These are phyloP conservation scores for Candida maesae DNA, from an alignment of 805 yeast species.

Conservation along the genomic window DNA sequence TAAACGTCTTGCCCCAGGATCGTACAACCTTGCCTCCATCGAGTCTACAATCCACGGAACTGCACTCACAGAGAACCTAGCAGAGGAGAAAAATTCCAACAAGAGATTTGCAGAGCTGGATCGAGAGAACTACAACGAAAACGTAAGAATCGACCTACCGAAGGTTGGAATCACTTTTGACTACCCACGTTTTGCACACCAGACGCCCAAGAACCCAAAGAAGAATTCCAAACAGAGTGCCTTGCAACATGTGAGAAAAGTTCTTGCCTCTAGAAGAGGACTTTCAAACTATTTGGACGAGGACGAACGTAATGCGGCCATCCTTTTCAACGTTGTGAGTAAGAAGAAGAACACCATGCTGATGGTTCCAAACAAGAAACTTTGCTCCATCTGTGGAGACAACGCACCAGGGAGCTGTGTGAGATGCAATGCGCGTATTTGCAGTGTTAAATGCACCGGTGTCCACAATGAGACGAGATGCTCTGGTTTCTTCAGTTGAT, in stretches of 20 bases:
- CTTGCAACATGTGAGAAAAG: conserved; percentile 33
- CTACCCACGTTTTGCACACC: conserved; percentile 17
- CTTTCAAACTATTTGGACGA: conserved; percentile 41
- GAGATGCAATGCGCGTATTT: conserved; percentile 38
- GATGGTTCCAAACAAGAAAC: conserved; percentile 34
- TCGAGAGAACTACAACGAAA: conserved; percentile 42
- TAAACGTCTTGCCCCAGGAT: conserved; percentile 27
- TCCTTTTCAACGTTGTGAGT: conserved; percentile 26
- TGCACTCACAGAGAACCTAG: conserved; percentile 23
- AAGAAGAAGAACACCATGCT: conserved; percentile 30
- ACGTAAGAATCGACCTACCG: conserved; percentile 36
- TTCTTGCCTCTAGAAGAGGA: conserved; percentile 38
- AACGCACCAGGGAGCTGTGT: conserved; percentile 38
- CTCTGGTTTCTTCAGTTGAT: conserved; percentile 25
- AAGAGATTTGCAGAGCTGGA: conserved; percentile 40
- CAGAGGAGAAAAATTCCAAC: conserved; percentile 33
- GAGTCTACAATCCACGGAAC: conserved; percentile 28
- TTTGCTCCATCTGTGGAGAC: conserved; percentile 45
- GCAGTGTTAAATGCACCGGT: conserved; percentile 37
- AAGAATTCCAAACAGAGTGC: conserved; percentile 25
- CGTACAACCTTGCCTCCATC: conserved; percentile 25
- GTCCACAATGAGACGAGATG: conserved; percentile 45
- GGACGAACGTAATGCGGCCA: conserved; percentile 34
- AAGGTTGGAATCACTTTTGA: conserved; percentile 27
- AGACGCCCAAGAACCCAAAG: conserved; percentile 12